phyloP scores from a whole-genome alignment of 768 basidiomycete genomes.

The Mrakia frigida region DNA sequence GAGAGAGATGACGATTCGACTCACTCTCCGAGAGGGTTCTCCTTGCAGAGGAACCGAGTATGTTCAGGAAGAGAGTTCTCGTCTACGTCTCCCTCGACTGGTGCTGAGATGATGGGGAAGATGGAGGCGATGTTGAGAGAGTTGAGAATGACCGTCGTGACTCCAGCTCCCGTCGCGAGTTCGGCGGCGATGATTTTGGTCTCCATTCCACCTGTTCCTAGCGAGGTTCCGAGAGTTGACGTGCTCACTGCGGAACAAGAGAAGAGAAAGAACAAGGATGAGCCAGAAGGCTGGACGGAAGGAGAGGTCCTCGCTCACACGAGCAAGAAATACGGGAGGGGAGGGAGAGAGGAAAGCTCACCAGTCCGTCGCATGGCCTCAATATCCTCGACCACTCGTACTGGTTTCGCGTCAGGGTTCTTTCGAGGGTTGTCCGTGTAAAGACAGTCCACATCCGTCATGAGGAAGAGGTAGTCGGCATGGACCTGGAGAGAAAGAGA shows the following conservation, averaged over 20 bases:
- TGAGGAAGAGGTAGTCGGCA: constrained; percentile 91
- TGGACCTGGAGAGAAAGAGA: constrained; percentile 50
- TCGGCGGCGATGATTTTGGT: constrained; percentile 98
- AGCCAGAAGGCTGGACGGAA: neutral
- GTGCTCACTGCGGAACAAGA: constrained; percentile 65
- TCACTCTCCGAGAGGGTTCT: constrained; percentile 43
- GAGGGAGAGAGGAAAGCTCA: constrained; percentile 40
- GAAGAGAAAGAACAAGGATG: neutral
- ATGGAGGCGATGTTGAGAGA: constrained; percentile 73
- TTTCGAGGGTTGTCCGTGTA: constrained; percentile 94
- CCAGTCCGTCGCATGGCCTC: constrained; percentile 74
- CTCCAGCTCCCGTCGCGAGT: constrained; percentile 90
- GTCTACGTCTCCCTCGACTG: constrained; percentile 27
- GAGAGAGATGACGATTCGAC: constrained; percentile 19
- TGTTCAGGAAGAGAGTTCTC: constrained; percentile 59
- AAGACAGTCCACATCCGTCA: constrained; percentile 93
- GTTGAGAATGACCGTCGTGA: constrained; percentile 82
- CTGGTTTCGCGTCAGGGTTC: constrained; percentile 71
- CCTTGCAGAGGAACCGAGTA: constrained; percentile 64
- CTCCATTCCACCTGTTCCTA: constrained; percentile 98
- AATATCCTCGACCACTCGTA: constrained; percentile 78
- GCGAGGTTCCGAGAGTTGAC: constrained; percentile 78
- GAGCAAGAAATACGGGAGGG: neutral
- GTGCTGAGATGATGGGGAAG: constrained; percentile 64
- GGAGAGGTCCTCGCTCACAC: neutral